These are phyloP conservation scores for Cystofilobasidium capitatum DNA, from an alignment of 768 basidiomycete species.

Conservation along the genomic window DNA sequence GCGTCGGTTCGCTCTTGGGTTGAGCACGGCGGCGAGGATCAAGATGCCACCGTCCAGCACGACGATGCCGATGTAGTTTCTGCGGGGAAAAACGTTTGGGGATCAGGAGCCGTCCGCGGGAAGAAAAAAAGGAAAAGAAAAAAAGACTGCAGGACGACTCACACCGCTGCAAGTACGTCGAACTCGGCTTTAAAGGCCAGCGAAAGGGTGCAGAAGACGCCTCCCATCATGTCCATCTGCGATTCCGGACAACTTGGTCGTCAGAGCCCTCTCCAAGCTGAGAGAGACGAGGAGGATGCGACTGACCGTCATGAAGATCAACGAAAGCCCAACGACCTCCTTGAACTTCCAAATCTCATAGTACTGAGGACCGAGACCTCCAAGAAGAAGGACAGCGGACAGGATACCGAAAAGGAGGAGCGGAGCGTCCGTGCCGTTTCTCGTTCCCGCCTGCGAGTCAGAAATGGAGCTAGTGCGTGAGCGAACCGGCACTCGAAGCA, in stretches of 20 bases:
- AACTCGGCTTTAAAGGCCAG: constrained; percentile 57
- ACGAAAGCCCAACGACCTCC: constrained; percentile 52
- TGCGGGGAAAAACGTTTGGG: neutral
- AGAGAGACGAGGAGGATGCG: neutral
- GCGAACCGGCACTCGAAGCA: neutral
- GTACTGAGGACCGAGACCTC: constrained; percentile 56
- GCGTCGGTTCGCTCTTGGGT: constrained; percentile 49
- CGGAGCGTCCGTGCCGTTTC: constrained; percentile 40
- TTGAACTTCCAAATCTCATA: constrained; percentile 60
- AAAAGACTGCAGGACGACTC: constrained; percentile 4
- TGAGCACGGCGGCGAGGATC: constrained; percentile 55
- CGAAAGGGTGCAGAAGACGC: constrained; percentile 59
- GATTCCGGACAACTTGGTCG: too few relatives aligned
- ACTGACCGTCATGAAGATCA: constrained; percentile 54
- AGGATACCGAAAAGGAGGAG: constrained; percentile 57
- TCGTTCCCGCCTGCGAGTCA: constrained; percentile 40
- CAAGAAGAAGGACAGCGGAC: constrained; percentile 50
- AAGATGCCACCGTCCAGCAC: constrained; percentile 56
- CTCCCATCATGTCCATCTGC: constrained; percentile 53
- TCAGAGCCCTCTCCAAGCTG: too few relatives aligned
- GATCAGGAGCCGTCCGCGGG: neutral
- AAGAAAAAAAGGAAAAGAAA: neutral
- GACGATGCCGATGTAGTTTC: constrained; percentile 26
- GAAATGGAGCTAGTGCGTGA: neutral
- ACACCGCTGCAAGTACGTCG: constrained; percentile 54